Conservation (phyloP, 2,329 filamentous ascomycete genomes). For the Colletotrichum graminicola region DNA sequence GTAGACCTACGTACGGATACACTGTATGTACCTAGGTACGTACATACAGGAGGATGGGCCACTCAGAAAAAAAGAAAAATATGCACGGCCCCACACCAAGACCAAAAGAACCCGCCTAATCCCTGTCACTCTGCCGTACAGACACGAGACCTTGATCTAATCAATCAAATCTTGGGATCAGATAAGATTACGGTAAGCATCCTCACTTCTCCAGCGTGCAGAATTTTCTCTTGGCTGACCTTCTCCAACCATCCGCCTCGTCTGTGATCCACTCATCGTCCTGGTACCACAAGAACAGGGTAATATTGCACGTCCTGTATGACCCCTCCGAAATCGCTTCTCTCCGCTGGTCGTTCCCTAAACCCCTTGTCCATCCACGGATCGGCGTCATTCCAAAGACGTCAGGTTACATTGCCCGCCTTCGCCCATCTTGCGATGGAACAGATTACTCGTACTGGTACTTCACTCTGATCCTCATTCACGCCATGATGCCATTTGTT, state of each 20-base stretch:
- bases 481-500: conserved; percentile 13
- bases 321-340: conserved; percentile 19
- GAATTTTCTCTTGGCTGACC: conserved; percentile 20
- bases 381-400: conserved; percentile 29
- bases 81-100: not conserved
- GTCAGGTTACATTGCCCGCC: conserved; percentile 35
- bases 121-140: conserved; percentile 18
- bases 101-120: not conserved
- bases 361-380: conserved; percentile 17
- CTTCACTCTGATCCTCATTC: not conserved
- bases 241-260: not conserved
- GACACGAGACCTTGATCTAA: conserved; percentile 38
- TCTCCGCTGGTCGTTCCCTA: conserved; percentile 8
- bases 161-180: conserved; percentile 42
- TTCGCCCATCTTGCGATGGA: conserved; percentile 10
- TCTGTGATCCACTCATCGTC: too few relatives aligned
- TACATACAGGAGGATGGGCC: not conserved
- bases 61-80: not conserved
- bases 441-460: conserved; percentile 11
- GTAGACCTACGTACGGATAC: too few relatives aligned
- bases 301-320: not conserved
- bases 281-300: not conserved
- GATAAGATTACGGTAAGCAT: conserved; percentile 40
- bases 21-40: too few relatives aligned
- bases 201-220: conserved; percentile 22